These are phyloP conservation scores for Pestalotiopsis sp. DNA, from an alignment of 2,329 filamentous ascomycete species.

Conservation along the genomic window DNA sequence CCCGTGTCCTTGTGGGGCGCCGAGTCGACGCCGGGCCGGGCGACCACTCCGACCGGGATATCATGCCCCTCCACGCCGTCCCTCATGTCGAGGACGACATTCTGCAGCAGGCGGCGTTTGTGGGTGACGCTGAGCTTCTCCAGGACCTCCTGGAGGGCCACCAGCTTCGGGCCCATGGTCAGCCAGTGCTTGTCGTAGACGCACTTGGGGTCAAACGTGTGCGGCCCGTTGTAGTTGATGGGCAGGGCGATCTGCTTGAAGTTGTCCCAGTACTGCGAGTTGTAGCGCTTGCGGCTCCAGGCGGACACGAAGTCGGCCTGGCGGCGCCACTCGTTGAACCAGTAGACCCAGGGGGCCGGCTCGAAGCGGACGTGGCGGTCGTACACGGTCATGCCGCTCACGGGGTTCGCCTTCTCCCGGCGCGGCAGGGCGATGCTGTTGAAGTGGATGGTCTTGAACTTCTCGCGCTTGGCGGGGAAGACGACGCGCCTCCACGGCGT, in stretches of 20 bases:
- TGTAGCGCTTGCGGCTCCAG: conserved; percentile 25
- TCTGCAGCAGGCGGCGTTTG: conserved; percentile 30
- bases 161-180: conserved; percentile 28
- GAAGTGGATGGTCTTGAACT: conserved; percentile 27
- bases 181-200: conserved; percentile 33
- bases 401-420: background rate
- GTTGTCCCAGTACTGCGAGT: conserved; percentile 21
- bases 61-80: background rate
- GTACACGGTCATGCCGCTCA: background rate
- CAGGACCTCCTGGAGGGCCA: conserved; percentile 25
- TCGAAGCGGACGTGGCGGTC: conserved; percentile 23
- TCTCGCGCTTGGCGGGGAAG: conserved; percentile 31
- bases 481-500: conserved; percentile 39
- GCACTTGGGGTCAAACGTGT: conserved; percentile 26
- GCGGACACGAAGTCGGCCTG: conserved; percentile 24
- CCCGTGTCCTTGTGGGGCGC: background rate
- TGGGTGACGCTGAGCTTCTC: conserved; percentile 17
- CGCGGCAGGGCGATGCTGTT: conserved; percentile 20
- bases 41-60: conserved; percentile 11
- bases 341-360: conserved; percentile 33
- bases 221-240: conserved; percentile 32
- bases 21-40: background rate
- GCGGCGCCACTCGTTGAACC: conserved; percentile 27
- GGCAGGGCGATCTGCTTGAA: conserved; percentile 27
- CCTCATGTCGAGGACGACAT: conserved; percentile 21